Percentiles rank a stretch among this genome's conserved stretches.
Evolutionary conservation across 352 stramenopile species (phyloP).

Genomic region (Blastocystis sp.): DNA sequence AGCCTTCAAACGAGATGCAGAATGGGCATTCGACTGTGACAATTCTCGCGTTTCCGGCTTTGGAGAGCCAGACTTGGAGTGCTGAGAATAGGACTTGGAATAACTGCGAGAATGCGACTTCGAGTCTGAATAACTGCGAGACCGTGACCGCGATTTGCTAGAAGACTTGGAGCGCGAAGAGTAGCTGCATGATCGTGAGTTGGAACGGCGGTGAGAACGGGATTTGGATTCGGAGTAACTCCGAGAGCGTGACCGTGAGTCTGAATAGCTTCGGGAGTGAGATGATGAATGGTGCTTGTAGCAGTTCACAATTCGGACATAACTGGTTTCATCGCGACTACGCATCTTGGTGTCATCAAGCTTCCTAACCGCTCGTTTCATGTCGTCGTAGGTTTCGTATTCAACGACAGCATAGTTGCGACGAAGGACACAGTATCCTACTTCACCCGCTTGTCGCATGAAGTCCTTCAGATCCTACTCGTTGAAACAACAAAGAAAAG

Average conservation of each 20-base stretch:
- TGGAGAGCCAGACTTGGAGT: not conserved
- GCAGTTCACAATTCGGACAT: not conserved
- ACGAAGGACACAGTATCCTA: conserved; percentile 11
- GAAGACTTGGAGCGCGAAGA: not conserved
- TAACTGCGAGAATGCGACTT: no score
- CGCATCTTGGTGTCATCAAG: conserved; percentile 28
- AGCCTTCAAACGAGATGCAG: no score
- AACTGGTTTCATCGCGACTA: conserved; percentile 7
- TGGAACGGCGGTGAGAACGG: no score
- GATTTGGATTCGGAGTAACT: no score
- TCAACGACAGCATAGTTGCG: conserved; percentile 17
- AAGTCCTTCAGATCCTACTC: conserved; percentile 32
- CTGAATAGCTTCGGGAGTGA: not conserved
- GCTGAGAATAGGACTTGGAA: not conserved
- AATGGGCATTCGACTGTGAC: no score
- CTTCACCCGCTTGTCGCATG: not conserved
- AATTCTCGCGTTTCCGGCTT: no score
- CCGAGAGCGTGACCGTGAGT: not conserved
- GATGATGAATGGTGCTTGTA: not conserved
- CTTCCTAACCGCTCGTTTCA: conserved; percentile 20
- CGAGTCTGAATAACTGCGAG: not conserved
- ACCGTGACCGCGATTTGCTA: not conserved
- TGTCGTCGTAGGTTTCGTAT: conserved; percentile 17
- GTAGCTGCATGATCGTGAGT: not conserved
- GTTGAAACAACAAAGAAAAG: not conserved